Conservation (phyloP, 495 filamentous ascomycete species). For the Sporormia fimetaria region DNA sequence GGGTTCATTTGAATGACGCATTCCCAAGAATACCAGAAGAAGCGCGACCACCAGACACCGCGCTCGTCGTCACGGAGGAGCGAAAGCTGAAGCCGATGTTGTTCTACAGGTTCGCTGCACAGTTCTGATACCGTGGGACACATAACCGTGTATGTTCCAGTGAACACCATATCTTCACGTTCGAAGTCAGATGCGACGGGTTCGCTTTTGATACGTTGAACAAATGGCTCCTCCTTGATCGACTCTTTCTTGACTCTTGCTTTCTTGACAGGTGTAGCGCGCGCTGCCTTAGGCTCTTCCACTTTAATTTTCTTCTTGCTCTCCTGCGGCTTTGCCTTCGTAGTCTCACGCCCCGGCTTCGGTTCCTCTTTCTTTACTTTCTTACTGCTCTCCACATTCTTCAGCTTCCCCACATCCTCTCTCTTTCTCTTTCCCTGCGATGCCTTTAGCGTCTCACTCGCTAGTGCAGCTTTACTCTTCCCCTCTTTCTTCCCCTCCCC, state of each 20-base stretch:
- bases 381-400: too few species aligned
- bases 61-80: neutral
- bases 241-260: too few species aligned
- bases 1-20: constrained; percentile 7
- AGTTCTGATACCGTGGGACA: constrained; percentile 12
- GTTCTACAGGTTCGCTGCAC: neutral
- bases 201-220: too few species aligned
- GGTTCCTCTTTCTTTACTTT: too few species aligned
- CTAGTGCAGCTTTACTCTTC: constrained; percentile 4
- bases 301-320: too few species aligned
- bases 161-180: constrained; percentile 32
- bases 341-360: too few species aligned
- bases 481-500: neutral
- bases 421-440: neutral
- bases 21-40: constrained; percentile 17
- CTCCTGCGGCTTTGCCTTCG: too few species aligned
- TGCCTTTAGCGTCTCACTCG: neutral
- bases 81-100: neutral
- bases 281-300: too few species aligned
- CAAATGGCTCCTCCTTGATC: too few species aligned
- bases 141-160: constrained; percentile 36
- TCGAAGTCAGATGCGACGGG: too few species aligned
- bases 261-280: too few species aligned
- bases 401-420: neutral
- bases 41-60: constrained; percentile 15